phyloP scores from a whole-genome alignment of 176 grass and related monocot genomes.

The Bolboschoenus planiculmis region DNA sequence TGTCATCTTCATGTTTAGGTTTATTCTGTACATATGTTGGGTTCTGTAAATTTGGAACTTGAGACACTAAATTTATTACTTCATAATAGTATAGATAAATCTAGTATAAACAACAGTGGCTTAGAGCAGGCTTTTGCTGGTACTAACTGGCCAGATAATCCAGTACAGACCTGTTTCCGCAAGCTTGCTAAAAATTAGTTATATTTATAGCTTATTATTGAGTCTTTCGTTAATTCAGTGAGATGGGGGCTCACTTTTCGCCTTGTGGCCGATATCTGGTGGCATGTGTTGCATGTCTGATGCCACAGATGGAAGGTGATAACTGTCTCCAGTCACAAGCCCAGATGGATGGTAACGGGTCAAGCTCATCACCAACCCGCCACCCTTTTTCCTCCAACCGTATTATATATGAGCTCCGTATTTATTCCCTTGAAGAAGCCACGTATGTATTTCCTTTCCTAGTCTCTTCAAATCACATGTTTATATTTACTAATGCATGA shows the following conservation, averaged over 20 bases:
- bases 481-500: neutral
- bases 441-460: conserved; percentile 42
- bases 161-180: neutral
- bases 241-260: conserved; percentile 99
- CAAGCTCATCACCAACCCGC: conserved; percentile 85
- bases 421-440: conserved; percentile 92
- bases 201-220: conserved; percentile 18
- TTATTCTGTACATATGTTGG: neutral
- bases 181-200: conserved; percentile 13
- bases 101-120: neutral
- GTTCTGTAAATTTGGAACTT: neutral
- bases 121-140: neutral
- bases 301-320: conserved; percentile 82
- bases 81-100: neutral
- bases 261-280: conserved; percentile 95
- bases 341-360: conserved; percentile 59
- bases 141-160: neutral
- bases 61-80: neutral
- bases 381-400: conserved; percentile 81
- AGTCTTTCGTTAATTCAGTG: conserved; percentile 51
- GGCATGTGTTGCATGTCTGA: conserved; percentile 92
- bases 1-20: neutral
- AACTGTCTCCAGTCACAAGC: conserved; percentile 49
- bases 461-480: conserved; percentile 15
- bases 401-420: conserved; percentile 96